These are phyloP conservation scores for Canna indica DNA, from an alignment of 176 grass and related monocot species.

Conservation along the genomic window DNA sequence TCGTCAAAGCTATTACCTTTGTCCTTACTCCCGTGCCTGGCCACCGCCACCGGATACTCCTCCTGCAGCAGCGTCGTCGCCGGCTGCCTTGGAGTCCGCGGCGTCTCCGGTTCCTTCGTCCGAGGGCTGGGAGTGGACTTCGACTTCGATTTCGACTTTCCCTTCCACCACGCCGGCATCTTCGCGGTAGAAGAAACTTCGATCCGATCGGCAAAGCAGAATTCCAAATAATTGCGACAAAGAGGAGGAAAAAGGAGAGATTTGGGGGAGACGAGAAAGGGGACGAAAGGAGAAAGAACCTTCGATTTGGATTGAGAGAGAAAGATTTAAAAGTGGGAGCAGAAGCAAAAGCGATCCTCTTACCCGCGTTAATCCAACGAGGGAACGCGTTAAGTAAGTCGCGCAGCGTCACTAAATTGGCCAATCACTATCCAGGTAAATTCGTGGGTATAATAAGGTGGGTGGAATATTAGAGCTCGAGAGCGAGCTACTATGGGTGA, in stretches of 20 bases:
- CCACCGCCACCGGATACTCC: background rate
- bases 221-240: background rate
- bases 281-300: background rate
- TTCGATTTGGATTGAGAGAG: background rate
- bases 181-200: background rate
- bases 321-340: background rate
- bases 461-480: background rate
- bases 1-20: constrained; percentile 60
- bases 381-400: background rate
- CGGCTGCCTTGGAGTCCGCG: background rate
- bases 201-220: background rate
- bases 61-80: background rate
- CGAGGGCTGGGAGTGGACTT: background rate
- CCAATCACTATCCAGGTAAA: background rate
- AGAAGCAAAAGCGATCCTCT: background rate
- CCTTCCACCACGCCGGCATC: constrained; percentile 26
- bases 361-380: background rate
- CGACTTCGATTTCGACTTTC: constrained; percentile 37
- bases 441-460: background rate
- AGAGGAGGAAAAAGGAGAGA: background rate
- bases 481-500: background rate
- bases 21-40: background rate
- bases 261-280: background rate
- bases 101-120: background rate
- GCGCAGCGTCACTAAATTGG: background rate